Evolutionary conservation across 768 basidiomycete genomes (phyloP).

Genomic region (Termitomyces sp.): DNA sequence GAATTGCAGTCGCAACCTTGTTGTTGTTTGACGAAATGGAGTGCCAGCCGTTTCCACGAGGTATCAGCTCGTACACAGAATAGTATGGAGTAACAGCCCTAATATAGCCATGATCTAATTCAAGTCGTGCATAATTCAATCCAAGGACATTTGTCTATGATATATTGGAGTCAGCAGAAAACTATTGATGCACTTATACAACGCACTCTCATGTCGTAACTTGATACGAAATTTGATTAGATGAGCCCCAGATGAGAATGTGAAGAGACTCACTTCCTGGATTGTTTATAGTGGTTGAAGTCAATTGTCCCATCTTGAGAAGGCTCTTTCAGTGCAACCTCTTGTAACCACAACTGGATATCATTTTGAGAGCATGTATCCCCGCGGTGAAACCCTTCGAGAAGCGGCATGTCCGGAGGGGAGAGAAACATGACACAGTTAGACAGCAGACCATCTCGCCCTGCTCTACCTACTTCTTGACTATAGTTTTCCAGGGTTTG

Average conservation of each 20-base stretch:
- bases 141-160: constrained; percentile 32
- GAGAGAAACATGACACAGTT: constrained; percentile 43
- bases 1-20: constrained; percentile 20
- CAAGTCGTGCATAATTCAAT: constrained; percentile 43
- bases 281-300: constrained; percentile 39
- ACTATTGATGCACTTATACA: not conserved
- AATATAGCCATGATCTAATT: constrained; percentile 41
- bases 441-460: constrained; percentile 22
- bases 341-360: constrained; percentile 37
- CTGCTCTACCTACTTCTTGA: constrained; percentile 15
- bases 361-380: constrained; percentile 40
- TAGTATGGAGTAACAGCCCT: constrained; percentile 47
- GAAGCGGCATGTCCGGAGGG: constrained; percentile 37
- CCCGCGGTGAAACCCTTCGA: constrained; percentile 47
- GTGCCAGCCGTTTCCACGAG: constrained; percentile 21
- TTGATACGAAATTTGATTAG: not conserved
- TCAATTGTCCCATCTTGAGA: constrained; percentile 32
- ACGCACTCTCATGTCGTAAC: constrained; percentile 13
- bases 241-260: not conserved
- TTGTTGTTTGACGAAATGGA: constrained; percentile 28
- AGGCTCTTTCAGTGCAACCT: constrained; percentile 31
- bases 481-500: constrained; percentile 14
- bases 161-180: not conserved
- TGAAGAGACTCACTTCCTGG: constrained; percentile 28
- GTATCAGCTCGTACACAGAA: constrained; percentile 34